Percentiles rank a stretch among this genome's conserved stretches.
Evolutionary conservation across 2,329 filamentous ascomycete species (phyloP).

Genomic region (Rasamsonia emersonii): DNA sequence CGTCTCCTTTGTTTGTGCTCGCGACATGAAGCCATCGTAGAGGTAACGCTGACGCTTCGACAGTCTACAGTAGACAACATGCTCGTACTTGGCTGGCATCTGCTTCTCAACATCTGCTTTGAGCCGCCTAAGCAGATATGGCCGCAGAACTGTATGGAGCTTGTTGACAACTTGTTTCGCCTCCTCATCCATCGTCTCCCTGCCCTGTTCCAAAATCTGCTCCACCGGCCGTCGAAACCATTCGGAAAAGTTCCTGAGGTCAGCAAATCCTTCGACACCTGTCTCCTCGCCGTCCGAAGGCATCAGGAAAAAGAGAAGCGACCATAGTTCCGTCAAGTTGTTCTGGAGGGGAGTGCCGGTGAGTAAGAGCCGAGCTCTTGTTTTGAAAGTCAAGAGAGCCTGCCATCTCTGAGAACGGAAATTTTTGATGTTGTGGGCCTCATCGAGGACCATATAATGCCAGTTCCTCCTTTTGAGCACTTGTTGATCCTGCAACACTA

Average conservation of each 20-base stretch:
- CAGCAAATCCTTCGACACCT: conserved; percentile 81
- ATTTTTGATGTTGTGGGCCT: conserved; percentile 99
- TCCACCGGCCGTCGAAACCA: conserved; percentile 94
- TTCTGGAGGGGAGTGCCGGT: conserved; percentile 96
- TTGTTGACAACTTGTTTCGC: conserved; percentile 86
- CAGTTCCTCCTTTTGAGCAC: conserved; percentile 87
- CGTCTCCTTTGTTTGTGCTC: conserved; percentile 80
- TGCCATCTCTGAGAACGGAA: conserved; percentile 98
- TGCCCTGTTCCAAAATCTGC: conserved; percentile 89
- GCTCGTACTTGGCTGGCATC: conserved; percentile 96
- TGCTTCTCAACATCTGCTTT: conserved; percentile 98
- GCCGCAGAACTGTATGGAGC: conserved; percentile 85
- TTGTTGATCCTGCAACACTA: conserved; percentile 87
- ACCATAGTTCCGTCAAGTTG: conserved; percentile 95
- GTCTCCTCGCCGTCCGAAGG: conserved; percentile 67
- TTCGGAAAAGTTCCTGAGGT: conserved; percentile 90
- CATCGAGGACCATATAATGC: conserved; percentile 98
- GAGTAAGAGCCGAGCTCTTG: conserved; percentile 72
- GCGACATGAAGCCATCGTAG: conserved; percentile 92
- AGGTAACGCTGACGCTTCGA: conserved; percentile 92
- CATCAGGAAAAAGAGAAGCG: conserved; percentile 90
- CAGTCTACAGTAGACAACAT: conserved; percentile 88
- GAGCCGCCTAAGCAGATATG: conserved; percentile 79
- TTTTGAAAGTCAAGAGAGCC: conserved; percentile 87
- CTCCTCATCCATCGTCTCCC: conserved; percentile 90